phyloP scores from a whole-genome alignment of 2,329 filamentous ascomycete genomes.

The Clarireedia sp. region DNA sequence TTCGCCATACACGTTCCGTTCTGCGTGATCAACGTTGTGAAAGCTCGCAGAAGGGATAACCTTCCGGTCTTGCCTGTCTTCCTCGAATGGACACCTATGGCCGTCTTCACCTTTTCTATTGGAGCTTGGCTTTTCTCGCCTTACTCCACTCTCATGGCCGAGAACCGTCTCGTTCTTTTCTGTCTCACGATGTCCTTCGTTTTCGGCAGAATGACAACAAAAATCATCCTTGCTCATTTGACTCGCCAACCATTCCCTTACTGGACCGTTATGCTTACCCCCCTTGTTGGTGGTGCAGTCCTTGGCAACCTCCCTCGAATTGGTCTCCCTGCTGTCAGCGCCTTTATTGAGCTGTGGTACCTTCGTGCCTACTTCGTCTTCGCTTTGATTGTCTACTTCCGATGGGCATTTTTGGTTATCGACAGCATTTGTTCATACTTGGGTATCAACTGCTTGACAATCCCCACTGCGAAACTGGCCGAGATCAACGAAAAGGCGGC shows the following conservation, averaged over 20 bases:
- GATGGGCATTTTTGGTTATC: conserved; percentile 88
- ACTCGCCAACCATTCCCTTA: conserved; percentile 91
- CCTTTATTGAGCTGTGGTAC: conserved; percentile 66
- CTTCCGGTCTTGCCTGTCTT: conserved; percentile 77
- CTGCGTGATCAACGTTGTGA: conserved; percentile 78
- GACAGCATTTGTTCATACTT: conserved; percentile 85
- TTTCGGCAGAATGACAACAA: conserved; percentile 96
- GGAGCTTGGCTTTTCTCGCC: conserved; percentile 85
- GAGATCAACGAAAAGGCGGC: conserved; percentile 22
- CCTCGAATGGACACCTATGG: conserved; percentile 88
- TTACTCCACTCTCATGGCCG: conserved; percentile 68
- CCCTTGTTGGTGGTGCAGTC: conserved; percentile 76
- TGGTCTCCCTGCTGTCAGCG: conserved; percentile 59
- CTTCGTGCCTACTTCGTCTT: conserved; percentile 79
- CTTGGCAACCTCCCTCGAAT: conserved; percentile 75
- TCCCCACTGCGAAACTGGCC: conserved; percentile 49
- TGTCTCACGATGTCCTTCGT: conserved; percentile 94
- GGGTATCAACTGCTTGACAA: conserved; percentile 91
- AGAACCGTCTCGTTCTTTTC: conserved; percentile 87
- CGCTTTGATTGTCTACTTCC: conserved; percentile 76
- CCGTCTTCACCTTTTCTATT: conserved; percentile 67
- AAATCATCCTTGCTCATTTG: conserved; percentile 95
- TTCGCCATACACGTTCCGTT: conserved; percentile 74
- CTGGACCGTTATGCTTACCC: conserved; percentile 87
- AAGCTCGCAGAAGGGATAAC: conserved; percentile 62